Base-by-base conservation (phyloP, 2,329 filamentous ascomycete species). In the Venturia oleaginea region DNA sequence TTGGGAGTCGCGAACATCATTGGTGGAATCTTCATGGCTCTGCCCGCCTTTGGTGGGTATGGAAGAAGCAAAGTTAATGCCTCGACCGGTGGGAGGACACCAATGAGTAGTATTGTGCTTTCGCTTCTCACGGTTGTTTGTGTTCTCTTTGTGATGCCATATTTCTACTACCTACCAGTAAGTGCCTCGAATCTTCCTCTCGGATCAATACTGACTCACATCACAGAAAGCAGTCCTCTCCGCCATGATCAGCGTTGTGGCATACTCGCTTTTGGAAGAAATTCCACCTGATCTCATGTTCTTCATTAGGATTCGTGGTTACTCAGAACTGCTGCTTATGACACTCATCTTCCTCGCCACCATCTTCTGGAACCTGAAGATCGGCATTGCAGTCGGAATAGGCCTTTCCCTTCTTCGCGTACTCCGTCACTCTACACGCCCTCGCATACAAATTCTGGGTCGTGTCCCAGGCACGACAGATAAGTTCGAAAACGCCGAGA, bases 41-140 rank as follows among this genome's bases (percentile, higher is more conserved):
- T 99, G 27, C 94, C 94, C 7, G 90, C 91, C 0, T 99, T 99
- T 80, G 94, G 94, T 22, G 94, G 94, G 10, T 99, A 99, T 72
- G 94, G 92, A 11, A 83, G 94, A 73, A 97, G 92, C 76, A 97
- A 97, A 75, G 89, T 99, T 69, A 97, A 97, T 77, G 88, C 88
- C 68, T 89, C 89, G 61, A 97, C 94, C 1, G 94, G 94, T 42
- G 93, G 91, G 37, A 90, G 88, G 74, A 97, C 90, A 1, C 93
- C 93, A 0, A 95, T 97, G 89, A 94, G 90, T 76, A 96, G 90
- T 67, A 84, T 99, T 43, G 85, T 97, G 61, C 77, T 99, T 64
- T 92, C 89, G 67, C 68, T 92, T 51, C 89, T 97, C 70, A 91
- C 93, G 0, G 78, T 97, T 27, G 76, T 95, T 59, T 91, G 88